Evolutionary conservation across 2,329 filamentous ascomycete species (phyloP).

Genomic region (Cladosporium sp.): DNA sequence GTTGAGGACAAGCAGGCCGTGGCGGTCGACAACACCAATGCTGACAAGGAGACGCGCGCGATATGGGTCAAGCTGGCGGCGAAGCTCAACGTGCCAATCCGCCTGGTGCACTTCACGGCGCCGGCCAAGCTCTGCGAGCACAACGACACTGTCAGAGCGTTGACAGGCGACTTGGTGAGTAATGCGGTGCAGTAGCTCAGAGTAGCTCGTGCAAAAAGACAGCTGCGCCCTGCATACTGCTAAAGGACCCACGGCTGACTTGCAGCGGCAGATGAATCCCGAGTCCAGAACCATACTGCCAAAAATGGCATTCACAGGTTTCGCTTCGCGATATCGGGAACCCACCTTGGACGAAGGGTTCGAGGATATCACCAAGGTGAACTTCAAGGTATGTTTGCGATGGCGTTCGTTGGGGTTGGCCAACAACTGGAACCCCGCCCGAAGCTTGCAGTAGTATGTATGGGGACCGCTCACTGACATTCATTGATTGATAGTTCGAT

Average conservation of each 20-base stretch:
- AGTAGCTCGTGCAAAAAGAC: constrained; percentile 4
- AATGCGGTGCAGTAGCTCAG: background rate
- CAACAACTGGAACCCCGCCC: background rate
- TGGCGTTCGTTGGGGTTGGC: constrained; percentile 5
- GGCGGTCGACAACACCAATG: constrained; percentile 92
- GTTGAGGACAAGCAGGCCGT: constrained; percentile 65
- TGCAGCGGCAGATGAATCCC: constrained; percentile 63
- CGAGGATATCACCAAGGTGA: constrained; percentile 68
- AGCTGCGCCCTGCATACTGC: constrained; percentile 5
- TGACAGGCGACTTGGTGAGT: constrained; percentile 43
- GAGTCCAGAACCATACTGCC: constrained; percentile 73
- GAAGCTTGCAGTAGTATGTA: constrained; percentile 2
- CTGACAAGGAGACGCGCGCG: constrained; percentile 70
- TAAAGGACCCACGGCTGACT: constrained; percentile 7
- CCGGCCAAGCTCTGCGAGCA: constrained; percentile 68
- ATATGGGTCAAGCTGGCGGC: constrained; percentile 74
- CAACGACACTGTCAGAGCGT: constrained; percentile 77
- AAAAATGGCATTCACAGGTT: constrained; percentile 74
- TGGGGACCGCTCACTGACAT: constrained; percentile 7
- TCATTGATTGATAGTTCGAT: constrained; percentile 50
- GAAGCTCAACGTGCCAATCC: constrained; percentile 67
- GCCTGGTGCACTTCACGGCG: constrained; percentile 81
- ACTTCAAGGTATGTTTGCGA: constrained; percentile 59
- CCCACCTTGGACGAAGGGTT: constrained; percentile 77
- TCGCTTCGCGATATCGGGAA: constrained; percentile 66